Evolutionary conservation across 768 basidiomycete genomes (phyloP).

Genomic region (Lactarius tabidus): DNA sequence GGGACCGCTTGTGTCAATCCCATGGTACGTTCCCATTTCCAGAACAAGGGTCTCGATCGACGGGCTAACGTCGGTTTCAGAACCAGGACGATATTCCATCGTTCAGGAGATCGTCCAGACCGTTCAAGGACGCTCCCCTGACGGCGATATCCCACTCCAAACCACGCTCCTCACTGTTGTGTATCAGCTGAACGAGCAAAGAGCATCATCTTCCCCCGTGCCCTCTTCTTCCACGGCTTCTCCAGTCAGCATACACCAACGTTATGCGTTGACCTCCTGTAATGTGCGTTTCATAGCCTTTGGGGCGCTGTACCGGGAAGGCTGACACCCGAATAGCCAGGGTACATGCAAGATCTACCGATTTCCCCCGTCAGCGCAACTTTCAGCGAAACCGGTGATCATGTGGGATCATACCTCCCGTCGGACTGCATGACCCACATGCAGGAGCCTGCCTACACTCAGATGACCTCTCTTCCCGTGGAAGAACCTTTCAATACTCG

Average conservation of each 20-base stretch:
- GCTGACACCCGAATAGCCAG: conserved; percentile 20
- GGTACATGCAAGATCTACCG: conserved; percentile 25
- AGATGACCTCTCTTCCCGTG: conserved; percentile 13
- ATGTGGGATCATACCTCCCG: conserved; percentile 17
- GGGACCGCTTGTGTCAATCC: conserved; percentile 54
- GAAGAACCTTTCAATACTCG: conserved; percentile 22
- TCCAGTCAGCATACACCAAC: conserved; percentile 19
- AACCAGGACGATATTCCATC: conserved; percentile 64
- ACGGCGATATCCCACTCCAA: conserved; percentile 16
- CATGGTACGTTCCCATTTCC: conserved; percentile 40
- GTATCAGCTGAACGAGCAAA: conserved; percentile 29
- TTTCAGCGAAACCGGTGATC: conserved; percentile 24
- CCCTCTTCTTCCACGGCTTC: conserved; percentile 23
- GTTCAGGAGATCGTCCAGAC: conserved; percentile 52
- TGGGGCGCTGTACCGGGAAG: background rate
- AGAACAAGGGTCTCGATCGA: conserved; percentile 6
- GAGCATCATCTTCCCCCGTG: conserved; percentile 16
- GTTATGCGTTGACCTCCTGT: conserved; percentile 19
- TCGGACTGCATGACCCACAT: conserved; percentile 11
- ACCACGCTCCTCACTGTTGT: conserved; percentile 29
- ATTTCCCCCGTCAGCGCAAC: conserved; percentile 28
- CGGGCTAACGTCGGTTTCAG: conserved; percentile 34
- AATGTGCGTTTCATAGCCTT: conserved; percentile 17
- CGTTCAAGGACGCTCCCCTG: conserved; percentile 9
- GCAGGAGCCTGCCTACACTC: conserved; percentile 16